These are phyloP conservation scores for Aspergillus tamarii DNA, from an alignment of 2,329 filamentous ascomycete genomes.

Conservation along the genomic window DNA sequence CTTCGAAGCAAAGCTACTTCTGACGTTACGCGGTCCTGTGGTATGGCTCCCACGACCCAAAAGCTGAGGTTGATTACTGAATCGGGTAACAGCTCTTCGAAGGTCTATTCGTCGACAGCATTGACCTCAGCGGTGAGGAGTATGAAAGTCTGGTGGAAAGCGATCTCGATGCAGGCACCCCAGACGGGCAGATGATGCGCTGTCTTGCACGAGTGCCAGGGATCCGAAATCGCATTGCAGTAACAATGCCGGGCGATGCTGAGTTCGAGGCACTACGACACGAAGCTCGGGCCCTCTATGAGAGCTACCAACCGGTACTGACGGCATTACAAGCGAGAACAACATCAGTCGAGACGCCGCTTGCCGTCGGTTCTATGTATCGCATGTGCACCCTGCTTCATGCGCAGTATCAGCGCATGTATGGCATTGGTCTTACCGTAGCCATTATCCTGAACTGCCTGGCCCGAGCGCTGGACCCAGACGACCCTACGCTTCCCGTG, in stretches of 20 bases:
- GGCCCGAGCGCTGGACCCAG: constrained; percentile 31
- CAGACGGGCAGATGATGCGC: constrained; percentile 36
- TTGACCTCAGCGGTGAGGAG: constrained; percentile 35
- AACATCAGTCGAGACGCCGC: constrained; percentile 13
- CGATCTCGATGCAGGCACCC: constrained; percentile 29
- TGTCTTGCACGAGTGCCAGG: constrained; percentile 34
- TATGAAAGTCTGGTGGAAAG: constrained; percentile 39
- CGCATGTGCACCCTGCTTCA: constrained; percentile 21
- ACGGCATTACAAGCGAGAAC: constrained; percentile 20
- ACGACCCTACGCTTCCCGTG: constrained; percentile 18
- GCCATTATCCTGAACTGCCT: constrained; percentile 38
- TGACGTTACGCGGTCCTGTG: constrained; percentile 41
- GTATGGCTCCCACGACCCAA: constrained; percentile 23
- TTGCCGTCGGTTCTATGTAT: neutral
- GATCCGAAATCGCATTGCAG: constrained; percentile 32
- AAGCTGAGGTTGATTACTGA: neutral
- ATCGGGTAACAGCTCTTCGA: constrained; percentile 36
- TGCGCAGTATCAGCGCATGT: constrained; percentile 37
- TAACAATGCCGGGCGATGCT: constrained; percentile 10
- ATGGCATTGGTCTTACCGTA: constrained; percentile 36
- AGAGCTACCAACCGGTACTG: constrained; percentile 25
- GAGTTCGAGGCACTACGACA: constrained; percentile 18
- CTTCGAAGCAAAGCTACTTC: constrained; percentile 39
- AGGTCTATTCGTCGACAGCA: constrained; percentile 37
- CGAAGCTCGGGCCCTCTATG: constrained; percentile 29